Evolutionary conservation across 768 basidiomycete species (phyloP), one percentile per base, ranked within the genome.

Genomic region (Boletus speciosus): DNA sequence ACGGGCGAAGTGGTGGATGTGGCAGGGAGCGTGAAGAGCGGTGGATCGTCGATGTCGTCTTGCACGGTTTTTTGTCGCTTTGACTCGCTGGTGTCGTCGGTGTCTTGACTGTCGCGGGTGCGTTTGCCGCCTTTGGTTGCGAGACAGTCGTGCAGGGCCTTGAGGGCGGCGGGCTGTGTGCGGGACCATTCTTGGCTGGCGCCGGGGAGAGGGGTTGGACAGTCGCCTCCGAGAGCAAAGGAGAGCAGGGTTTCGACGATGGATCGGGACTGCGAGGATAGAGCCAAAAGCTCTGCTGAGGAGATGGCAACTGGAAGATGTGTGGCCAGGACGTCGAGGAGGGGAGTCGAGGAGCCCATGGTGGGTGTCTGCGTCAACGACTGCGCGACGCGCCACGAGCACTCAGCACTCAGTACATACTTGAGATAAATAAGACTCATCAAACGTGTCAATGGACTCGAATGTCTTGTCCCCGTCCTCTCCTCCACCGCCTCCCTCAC

Each of bases 1-100:
- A 90, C 68, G 11, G 89, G 89, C 0, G 88, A 82, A 11, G 85
- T 82, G n/a, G 78, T 74, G 29, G 88, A 89, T 39, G 91, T 69
- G 16, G 82, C 70, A 38, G 86, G 82, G 1, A 90, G 71, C 2
- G 84, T 81, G 69, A 80, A 84, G 10, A 79, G 52, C 1, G 83
- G 79, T 0, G 69, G 62, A 35, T 81, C 81, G 32, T 75, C 71
- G 7, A 58, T 62, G 29, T 57, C 58, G 25, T 59, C 55, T 2
- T 43, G 45, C 0, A 23, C 8, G 19, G 60, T 66, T 51, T 71
- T 65, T 41, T 48, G 59, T 47, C 61, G 57, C 32, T 65, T 63
- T 34, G 56, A 39, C 2, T 23, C 32, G 39, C 16, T 49, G 12
- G 57, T 8, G 2, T 51, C 58, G 42, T 63, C 64, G 0, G 46